Evolutionary conservation across 2,329 filamentous ascomycete species (phyloP).

Genomic region (Aspergillus neoniger): DNA sequence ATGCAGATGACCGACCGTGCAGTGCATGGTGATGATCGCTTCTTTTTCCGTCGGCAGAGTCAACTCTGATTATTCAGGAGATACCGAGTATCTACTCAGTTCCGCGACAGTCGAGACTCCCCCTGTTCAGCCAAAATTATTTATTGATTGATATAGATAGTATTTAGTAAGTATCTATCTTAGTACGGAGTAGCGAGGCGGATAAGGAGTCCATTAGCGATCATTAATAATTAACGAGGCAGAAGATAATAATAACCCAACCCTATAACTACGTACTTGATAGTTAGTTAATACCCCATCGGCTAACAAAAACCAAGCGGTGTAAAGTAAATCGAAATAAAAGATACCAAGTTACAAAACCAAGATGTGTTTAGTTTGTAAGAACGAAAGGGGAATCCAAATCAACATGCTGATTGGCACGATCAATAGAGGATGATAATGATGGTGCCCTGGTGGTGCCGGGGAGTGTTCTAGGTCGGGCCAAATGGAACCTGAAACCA

Average conservation of each 20-base stretch:
- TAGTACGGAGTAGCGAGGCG: neutral
- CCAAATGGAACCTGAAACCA: constrained; percentile 9
- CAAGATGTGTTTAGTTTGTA: neutral
- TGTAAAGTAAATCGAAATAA: neutral
- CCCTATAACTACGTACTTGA: too few relatives aligned
- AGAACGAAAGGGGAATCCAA: neutral
- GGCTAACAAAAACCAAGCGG: neutral
- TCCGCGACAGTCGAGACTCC: neutral
- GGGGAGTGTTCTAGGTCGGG: neutral
- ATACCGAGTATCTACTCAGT: neutral
- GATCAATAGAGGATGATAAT: neutral
- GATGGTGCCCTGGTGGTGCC: neutral
- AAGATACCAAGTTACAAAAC: neutral
- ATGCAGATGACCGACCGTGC: neutral
- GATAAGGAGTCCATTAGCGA: neutral
- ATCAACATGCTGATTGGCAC: neutral
- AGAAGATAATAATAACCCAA: too few relatives aligned
- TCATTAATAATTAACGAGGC: neutral
- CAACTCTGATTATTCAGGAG: too few relatives aligned
- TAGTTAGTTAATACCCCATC: too few relatives aligned
- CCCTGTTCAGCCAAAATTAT: neutral
- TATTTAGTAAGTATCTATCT: too few relatives aligned
- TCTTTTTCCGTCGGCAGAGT: neutral
- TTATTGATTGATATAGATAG: neutral
- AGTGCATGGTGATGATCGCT: neutral